Evolutionary conservation across 1,284 basidiomycete genomes (phyloP).

Genomic region (Ganoderma leucocontextum): DNA sequence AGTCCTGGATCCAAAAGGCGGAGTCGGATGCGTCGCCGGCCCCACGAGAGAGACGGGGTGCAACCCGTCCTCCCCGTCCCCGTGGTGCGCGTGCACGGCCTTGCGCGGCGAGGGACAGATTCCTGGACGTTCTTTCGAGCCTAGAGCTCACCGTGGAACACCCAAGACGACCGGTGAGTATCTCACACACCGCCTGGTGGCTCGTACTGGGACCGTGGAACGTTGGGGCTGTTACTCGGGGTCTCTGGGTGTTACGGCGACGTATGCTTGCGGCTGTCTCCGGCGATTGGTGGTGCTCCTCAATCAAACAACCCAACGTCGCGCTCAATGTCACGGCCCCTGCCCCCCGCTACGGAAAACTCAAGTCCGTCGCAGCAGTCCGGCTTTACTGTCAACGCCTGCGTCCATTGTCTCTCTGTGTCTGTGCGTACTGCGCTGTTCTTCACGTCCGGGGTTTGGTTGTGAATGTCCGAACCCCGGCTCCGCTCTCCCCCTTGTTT

Average conservation of each 20-base stretch:
- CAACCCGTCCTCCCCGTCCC: neutral
- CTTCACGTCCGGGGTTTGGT: neutral
- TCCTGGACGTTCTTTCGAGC: neutral
- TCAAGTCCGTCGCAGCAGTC: conserved; percentile 5
- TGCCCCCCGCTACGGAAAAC: neutral
- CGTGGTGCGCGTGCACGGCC: neutral
- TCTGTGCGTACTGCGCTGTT: neutral
- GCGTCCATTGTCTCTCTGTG: neutral
- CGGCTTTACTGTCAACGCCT: neutral
- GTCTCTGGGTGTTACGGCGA: neutral
- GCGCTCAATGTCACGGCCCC: neutral
- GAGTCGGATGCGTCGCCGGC: neutral
- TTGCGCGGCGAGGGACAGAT: neutral
- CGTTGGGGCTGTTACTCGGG: neutral
- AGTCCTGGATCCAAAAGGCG: neutral
- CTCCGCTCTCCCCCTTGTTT: neutral
- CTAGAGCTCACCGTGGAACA: neutral
- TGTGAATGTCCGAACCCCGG: neutral
- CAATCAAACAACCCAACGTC: neutral
- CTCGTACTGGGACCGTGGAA: neutral
- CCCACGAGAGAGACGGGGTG: conserved; percentile 1
- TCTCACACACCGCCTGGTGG: neutral
- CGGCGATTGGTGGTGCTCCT: neutral
- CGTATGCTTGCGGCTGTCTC: neutral
- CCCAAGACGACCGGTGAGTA: neutral